These are phyloP conservation scores for Martiniozyma asiatica DNA, from an alignment of 1,139 yeast species.

Conservation along the genomic window DNA sequence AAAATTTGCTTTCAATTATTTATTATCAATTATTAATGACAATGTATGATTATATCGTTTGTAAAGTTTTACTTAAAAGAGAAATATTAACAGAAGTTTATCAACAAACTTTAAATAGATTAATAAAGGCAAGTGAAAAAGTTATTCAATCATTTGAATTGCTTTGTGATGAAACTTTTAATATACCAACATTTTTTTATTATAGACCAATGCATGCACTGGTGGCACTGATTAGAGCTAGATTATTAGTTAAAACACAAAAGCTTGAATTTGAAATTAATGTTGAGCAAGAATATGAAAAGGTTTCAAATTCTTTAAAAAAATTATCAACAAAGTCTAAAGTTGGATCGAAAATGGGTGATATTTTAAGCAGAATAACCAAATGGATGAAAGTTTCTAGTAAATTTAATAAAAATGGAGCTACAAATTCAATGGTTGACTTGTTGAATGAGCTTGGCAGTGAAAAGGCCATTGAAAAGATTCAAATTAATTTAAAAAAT, in stretches of 20 bases:
- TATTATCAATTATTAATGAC: constrained; percentile 38
- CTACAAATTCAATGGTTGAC: constrained; percentile 29
- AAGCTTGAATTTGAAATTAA: constrained; percentile 25
- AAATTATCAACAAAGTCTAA: constrained; percentile 24
- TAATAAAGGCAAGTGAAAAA: constrained; percentile 33
- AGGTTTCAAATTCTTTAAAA: constrained; percentile 20
- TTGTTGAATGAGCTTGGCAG: constrained; percentile 33
- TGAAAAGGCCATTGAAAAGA: constrained; percentile 34
- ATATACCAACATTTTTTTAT: constrained; percentile 42
- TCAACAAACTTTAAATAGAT: constrained; percentile 27
- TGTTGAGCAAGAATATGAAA: constrained; percentile 27
- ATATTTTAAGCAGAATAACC: constrained; percentile 31
- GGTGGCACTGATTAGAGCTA: constrained; percentile 33
- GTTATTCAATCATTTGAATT: constrained; percentile 33
- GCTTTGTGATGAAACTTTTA: constrained; percentile 27
- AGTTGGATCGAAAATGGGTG: constrained; percentile 32
- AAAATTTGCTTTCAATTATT: constrained; percentile 26
- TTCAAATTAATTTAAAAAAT: constrained; percentile 28
- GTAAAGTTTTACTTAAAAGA: constrained; percentile 21
- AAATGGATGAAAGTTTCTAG: constrained; percentile 38
- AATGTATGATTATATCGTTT: constrained; percentile 36
- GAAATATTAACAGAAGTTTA: constrained; percentile 23
- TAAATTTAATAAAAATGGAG: constrained; percentile 24
- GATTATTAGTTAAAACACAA: constrained; percentile 32
- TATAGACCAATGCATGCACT: constrained; percentile 46